phyloP scores from a whole-genome alignment of 2,329 filamentous ascomycete species.

The Fusarium beomiforme region DNA sequence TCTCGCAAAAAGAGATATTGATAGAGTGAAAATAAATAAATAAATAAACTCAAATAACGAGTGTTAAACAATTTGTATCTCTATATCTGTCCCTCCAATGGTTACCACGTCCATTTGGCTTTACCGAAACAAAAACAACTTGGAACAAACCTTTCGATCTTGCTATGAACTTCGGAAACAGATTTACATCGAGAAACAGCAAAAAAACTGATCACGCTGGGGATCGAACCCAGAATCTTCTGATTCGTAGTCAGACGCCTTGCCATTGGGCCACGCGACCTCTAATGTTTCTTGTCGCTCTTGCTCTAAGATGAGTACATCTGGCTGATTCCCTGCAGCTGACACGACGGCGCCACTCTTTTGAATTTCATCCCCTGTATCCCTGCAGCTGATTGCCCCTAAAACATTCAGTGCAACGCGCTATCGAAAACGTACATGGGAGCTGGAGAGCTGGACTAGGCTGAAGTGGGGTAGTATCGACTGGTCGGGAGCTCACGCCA shows the following conservation, averaged over 20 bases:
- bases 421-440: constrained; percentile 23
- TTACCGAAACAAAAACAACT: neutral
- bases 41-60: no score
- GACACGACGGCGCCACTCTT: neutral
- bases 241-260: constrained; percentile 46
- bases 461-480: constrained; percentile 38
- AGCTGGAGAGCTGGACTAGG: constrained; percentile 31
- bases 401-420: constrained; percentile 36
- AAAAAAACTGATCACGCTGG: constrained; percentile 34
- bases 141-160: neutral
- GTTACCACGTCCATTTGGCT: no score
- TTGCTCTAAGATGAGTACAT: neutral
- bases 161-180: neutral
- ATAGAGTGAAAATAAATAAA: no score
- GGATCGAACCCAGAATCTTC: constrained; percentile 45
- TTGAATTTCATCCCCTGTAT: neutral
- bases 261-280: constrained; percentile 40
- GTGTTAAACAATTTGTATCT: no score
- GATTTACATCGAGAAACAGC: neutral
- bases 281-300: neutral
- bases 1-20: no score
- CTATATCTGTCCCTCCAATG: neutral
- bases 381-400: constrained; percentile 38
- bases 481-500: constrained; percentile 36
- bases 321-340: rapidly evolving